Evolutionary conservation across 257 asterid genomes (phyloP), one percentile per base, ranked within the genome.

Genomic region (Solanum rostratum): DNA sequence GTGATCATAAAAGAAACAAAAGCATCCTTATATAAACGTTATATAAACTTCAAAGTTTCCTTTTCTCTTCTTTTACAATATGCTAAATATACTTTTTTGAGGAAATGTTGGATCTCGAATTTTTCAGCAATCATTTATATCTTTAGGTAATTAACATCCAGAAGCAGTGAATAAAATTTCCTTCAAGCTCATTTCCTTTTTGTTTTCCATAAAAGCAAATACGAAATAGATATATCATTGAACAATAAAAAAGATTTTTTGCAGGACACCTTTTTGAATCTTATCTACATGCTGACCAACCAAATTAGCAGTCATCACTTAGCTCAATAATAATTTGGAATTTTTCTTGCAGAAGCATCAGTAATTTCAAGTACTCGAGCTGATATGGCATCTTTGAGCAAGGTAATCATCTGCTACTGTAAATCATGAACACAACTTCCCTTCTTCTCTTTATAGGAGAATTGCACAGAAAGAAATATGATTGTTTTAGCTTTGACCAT

Each of bases 271-370:
- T 66, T 30, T 30, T 66, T 30, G 9, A 29, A 1, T 66, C 7
- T 66, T 30, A 13, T 22, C 20, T 0, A 66, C 18, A 15, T 30
- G 45, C 45, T 2, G 46, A 30, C 22, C 3, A 30, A 7, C 45
- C 0, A 30, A 66, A 16, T 66, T 66, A 30, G 46, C 14, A 8
- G 49, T 33, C 74, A 66, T 7, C 46, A 33, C 49, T 66, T 66
- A 33, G 49, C 22, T 66, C 24, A 33, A 66, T 14, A 24, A 66
- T 6, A 39, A 3, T 83, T 82, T 80, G 63, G 57, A 62, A 86
- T 81, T 65, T 85, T 63, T 50, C 74, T 66, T 78, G 81, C 90
- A 90, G 95, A 90, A 63, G 84, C 86, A 90, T 79, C 90, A 87
- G 84, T 68, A 86, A 86, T 43, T 88, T 83, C 78, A 84, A 89